These are phyloP conservation scores for Orbilia oligospora DNA, from an alignment of 2,329 filamentous ascomycete genomes.

Conservation along the genomic window DNA sequence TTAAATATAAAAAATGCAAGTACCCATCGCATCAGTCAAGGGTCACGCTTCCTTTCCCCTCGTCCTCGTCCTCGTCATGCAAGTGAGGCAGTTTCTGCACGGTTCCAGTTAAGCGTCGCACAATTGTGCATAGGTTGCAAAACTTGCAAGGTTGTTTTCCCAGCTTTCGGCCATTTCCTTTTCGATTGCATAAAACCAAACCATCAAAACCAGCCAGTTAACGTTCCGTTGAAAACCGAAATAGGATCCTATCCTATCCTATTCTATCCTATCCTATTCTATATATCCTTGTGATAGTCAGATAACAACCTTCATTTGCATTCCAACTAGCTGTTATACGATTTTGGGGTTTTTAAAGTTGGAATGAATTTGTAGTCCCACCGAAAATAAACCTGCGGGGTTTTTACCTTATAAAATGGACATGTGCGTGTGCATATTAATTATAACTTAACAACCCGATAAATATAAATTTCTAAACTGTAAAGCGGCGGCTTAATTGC, in stretches of 20 bases:
- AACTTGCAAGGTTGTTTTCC: constrained; percentile 20
- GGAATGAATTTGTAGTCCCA: not conserved
- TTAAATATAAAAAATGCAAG: constrained; percentile 3
- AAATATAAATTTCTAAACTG: too few relatives aligned
- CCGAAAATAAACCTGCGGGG: too few relatives aligned
- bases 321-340: too few relatives aligned
- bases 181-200: constrained; percentile 10
- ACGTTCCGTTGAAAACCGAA: constrained; percentile 8
- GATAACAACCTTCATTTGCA: too few relatives aligned
- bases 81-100: constrained; percentile 52
- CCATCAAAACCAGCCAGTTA: not conserved
- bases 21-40: constrained; percentile 7
- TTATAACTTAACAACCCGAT: too few relatives aligned
- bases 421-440: too few relatives aligned
- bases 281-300: too few relatives aligned
- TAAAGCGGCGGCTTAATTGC: too few relatives aligned
- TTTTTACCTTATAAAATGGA: too few relatives aligned
- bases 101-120: constrained; percentile 42
- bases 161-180: constrained; percentile 2
- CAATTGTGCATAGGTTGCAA: constrained; percentile 27
- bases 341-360: too few relatives aligned
- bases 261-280: too few relatives aligned
- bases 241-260: too few relatives aligned
- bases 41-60: constrained; percentile 4
- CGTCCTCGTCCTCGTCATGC: constrained; percentile 14